Conservation (phyloP, 2,329 filamentous ascomycete species). For the Colletotrichum sp. region DNA sequence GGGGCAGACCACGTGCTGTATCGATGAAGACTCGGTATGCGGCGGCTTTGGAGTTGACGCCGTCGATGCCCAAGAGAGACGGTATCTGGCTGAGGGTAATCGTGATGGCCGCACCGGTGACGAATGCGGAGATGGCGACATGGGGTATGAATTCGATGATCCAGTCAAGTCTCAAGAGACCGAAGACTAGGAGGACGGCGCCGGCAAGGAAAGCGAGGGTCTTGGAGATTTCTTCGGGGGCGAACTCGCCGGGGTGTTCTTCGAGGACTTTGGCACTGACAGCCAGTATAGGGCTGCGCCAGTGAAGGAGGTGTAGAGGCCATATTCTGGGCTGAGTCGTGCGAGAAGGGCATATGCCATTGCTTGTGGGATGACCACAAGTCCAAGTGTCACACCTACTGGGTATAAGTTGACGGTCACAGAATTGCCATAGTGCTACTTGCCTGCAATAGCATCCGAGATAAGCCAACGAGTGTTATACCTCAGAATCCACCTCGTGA, state of each 20-base stretch:
- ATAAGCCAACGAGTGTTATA: constrained; percentile 77
- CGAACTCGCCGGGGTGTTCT: constrained; percentile 32
- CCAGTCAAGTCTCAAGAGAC: constrained; percentile 57
- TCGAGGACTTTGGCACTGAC: constrained; percentile 42
- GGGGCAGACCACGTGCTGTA: constrained; percentile 50
- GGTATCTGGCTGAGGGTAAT: constrained; percentile 56
- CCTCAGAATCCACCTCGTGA: constrained; percentile 69
- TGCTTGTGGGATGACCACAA: constrained; percentile 78
- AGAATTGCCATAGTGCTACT: neutral
- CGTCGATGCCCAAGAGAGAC: constrained; percentile 55
- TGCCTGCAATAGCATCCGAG: constrained; percentile 76
- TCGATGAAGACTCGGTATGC: constrained; percentile 58
- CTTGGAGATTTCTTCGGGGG: constrained; percentile 44
- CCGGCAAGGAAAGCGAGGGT: constrained; percentile 54
- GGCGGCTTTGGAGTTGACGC: constrained; percentile 53
- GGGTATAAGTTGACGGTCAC: constrained; percentile 17
- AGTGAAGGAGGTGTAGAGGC: constrained; percentile 83
- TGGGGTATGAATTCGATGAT: constrained; percentile 60
- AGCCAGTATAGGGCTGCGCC: constrained; percentile 83
- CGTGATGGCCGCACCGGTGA: constrained; percentile 57
- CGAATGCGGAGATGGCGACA: constrained; percentile 58
- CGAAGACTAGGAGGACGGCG: constrained; percentile 52
- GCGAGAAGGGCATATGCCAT: constrained; percentile 82
- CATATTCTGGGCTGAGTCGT: constrained; percentile 70
- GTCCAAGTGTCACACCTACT: constrained; percentile 53